A percentile compares a stretch with the other conserved stretches of the same genome.
Evolutionary conservation across 345 rosid genomes (phyloP).

Genomic region (Pugionium dolabratum): DNA sequence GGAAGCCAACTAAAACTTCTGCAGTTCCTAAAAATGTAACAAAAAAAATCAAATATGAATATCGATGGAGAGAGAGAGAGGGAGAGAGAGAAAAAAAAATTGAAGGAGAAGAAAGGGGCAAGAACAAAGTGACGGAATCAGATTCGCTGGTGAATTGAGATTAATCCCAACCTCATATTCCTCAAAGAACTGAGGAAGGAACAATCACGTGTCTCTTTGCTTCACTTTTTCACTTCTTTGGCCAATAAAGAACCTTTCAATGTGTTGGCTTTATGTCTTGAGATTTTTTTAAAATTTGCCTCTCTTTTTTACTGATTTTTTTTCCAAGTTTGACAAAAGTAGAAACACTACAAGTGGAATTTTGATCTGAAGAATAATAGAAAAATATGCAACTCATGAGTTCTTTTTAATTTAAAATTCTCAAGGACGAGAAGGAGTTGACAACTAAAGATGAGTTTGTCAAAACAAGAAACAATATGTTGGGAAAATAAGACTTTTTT

Average conservation of each 20-base stretch:
- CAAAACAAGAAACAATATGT: no score
- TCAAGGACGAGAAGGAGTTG: no score
- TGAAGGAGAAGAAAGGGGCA: constrained; percentile 32
- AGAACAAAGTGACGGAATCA: constrained; percentile 37
- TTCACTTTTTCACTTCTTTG: constrained; percentile 15
- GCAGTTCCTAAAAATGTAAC: background rate
- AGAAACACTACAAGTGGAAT: no score
- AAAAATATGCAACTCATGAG: no score
- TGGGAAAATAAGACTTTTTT: no score
- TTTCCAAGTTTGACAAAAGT: no score
- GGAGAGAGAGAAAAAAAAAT: background rate
- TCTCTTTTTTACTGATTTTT: background rate
- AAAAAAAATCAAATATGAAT: constrained; percentile 3
- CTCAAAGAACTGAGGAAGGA: constrained; percentile 11
- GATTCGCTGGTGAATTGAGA: constrained; percentile 39
- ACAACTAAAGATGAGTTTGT: no score
- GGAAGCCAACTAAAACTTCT: constrained; percentile 9
- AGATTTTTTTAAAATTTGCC: background rate
- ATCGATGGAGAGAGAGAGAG: background rate
- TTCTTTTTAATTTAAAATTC: no score
- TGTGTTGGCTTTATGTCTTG: background rate
- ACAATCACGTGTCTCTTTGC: constrained; percentile 31
- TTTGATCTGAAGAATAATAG: no score
- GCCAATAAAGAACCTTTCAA: constrained; percentile 14
- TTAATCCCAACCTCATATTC: constrained; percentile 39